Evolutionary conservation across 2,329 filamentous ascomycete genomes (phyloP).

Genomic region (Cercospora citrullina): DNA sequence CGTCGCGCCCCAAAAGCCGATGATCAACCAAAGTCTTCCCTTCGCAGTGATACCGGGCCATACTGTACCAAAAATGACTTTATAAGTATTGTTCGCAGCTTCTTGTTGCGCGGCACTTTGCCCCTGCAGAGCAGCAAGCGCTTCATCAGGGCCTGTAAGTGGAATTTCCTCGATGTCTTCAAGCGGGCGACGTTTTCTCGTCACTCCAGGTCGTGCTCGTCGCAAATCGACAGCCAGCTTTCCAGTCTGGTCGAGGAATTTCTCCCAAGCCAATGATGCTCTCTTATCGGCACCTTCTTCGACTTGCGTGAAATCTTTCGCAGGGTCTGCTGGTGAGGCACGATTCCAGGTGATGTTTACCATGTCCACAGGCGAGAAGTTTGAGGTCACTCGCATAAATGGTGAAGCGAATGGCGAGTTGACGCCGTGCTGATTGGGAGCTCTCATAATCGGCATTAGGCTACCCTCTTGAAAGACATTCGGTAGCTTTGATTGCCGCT

Average conservation of each 20-base stretch:
- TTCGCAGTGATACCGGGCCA: conserved; percentile 62
- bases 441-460: conserved; percentile 30
- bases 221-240: conserved; percentile 27
- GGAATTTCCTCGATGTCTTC: conserved; percentile 25
- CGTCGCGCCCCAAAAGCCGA: conserved; percentile 63
- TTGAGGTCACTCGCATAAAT: conserved; percentile 23
- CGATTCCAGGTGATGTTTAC: conserved; percentile 11
- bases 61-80: conserved; percentile 65
- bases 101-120: conserved; percentile 9
- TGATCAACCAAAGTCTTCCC: conserved; percentile 57
- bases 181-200: conserved; percentile 14
- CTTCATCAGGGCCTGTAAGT: conserved; percentile 19
- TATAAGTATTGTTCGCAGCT: conserved; percentile 39
- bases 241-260: conserved; percentile 25
- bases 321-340: not conserved
- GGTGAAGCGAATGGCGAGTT: conserved; percentile 30
- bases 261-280: conserved; percentile 23
- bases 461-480: conserved; percentile 32
- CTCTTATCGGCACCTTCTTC: conserved; percentile 7
- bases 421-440: conserved; percentile 18
- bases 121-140: conserved; percentile 19
- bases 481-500: conserved; percentile 31
- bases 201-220: conserved; percentile 13
- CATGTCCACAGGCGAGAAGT: conserved; percentile 14
- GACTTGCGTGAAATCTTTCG: not conserved